Percentiles rank a stretch among this genome's conserved stretches.
Conservation (phyloP, 352 stramenopile genomes). For the Globisporangium solare region DNA sequence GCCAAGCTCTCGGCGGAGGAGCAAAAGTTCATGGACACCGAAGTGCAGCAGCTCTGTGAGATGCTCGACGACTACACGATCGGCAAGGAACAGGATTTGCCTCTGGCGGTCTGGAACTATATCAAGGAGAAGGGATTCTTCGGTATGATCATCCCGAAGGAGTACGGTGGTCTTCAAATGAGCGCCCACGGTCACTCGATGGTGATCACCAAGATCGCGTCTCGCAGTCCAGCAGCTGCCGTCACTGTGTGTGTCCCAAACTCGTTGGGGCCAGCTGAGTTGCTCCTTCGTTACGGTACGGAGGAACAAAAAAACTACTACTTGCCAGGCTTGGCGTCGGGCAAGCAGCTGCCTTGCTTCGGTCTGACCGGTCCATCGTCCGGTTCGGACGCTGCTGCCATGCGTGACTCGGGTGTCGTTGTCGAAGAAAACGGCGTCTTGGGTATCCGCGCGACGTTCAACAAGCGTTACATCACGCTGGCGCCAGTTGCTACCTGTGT, state of each 20-base stretch:
- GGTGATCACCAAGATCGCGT: slow-evolving; percentile 93
- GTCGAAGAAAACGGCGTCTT: slow-evolving; percentile 93
- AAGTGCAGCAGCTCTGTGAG: slow-evolving; percentile 94
- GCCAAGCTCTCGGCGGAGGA: slow-evolving; percentile 92
- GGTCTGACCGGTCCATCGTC: slow-evolving; percentile 94
- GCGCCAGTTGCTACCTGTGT: slow-evolving; percentile 96
- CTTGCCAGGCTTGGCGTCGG: slow-evolving; percentile 89
- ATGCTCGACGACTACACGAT: slow-evolving; percentile 96
- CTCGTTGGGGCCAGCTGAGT: slow-evolving; percentile 94
- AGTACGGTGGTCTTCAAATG: slow-evolving; percentile 92
- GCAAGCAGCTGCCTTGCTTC: slow-evolving; percentile 97
- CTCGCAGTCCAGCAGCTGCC: slow-evolving; percentile 86
- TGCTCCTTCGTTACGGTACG: slow-evolving; percentile 95
- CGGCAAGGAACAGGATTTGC: slow-evolving; percentile 89
- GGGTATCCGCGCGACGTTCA: slow-evolving; percentile 95
- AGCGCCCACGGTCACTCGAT: slow-evolving; percentile 88
- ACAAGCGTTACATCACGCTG: slow-evolving; percentile 99
- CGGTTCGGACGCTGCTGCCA: slow-evolving; percentile 93
- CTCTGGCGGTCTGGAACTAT: slow-evolving; percentile 92
- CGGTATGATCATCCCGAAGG: slow-evolving; percentile 97
- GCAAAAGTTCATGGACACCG: slow-evolving; percentile 93
- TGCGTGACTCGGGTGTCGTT: slow-evolving; percentile 94
- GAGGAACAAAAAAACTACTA: slow-evolving; percentile 96
- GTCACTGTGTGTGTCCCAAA: slow-evolving; percentile 97
- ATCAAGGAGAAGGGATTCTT: slow-evolving; percentile 97